Evolutionary conservation across 129 eudicot genomes (phyloP), one percentile per base, ranked within the genome.

Genomic region (Sambucus nigra): DNA sequence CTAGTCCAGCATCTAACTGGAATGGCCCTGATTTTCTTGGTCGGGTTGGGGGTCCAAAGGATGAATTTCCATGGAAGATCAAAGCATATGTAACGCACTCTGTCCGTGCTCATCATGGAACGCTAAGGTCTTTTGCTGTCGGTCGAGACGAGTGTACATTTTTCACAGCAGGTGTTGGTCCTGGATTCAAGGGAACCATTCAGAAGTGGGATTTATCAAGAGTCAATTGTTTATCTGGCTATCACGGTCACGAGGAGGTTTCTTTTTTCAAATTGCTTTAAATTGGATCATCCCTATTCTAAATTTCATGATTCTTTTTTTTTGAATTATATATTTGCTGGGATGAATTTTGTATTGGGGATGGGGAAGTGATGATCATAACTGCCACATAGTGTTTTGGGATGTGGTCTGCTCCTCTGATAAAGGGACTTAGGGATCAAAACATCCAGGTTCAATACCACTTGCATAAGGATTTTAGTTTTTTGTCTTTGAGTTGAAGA

Each of bases 211-310:
- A 86, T 40, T 60, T 92, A 59, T 70, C 96, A 47, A 65, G 78
- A 61, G 51, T 80, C 16, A 72, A 79, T 32, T 82, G 75, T 53
- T 53, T 78, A 46, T 65, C 99, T 45, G 81, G 84, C 46, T 92
- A 92, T 52, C 69, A 92, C 59, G 96, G 96, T 49, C 99, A 92
- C 64, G 96, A 92, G 31, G 99, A 92, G 99, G 99, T 91, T 63
- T 75, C 66, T 64, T 64, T 51, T 68, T 46, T 53, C 54, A 20
- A 10, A 55, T 8, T 68, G 38, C 11, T 47, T 46, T 18, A 18
- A 16, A 22, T 42, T 56, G 32, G 47, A 35, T 54, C 46, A 41
- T 49, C 28, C 47, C 5, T 28, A 28, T 27, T 52, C 9, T 17
- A 15, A 33, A 7, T 18, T 28, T 51, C 24, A 51, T 27, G 27